Conservation (phyloP, 164 flowering plant genomes). For the Protea cynaroides region DNA sequence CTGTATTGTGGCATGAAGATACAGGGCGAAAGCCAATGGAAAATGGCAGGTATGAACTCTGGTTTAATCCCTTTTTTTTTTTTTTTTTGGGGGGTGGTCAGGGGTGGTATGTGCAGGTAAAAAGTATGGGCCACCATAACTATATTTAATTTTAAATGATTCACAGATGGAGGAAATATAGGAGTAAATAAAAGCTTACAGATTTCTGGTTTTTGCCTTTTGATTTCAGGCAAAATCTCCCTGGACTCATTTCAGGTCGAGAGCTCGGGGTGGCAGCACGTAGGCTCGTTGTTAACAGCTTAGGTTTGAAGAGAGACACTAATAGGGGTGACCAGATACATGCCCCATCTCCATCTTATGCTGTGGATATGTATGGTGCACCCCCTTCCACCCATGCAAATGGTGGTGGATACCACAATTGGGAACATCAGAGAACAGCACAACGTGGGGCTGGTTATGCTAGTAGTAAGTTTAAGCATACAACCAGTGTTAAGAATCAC, state of each 20-base stretch:
- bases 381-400: constrained; percentile 18
- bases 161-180: too few relatives aligned
- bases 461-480: constrained; percentile 4
- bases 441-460: constrained; percentile 15
- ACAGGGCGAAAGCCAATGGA: constrained; percentile 59
- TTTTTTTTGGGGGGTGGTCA: too few relatives aligned
- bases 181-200: too few relatives aligned
- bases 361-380: constrained; percentile 13
- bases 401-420: constrained; percentile 19
- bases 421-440: constrained; percentile 15
- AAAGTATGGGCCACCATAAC: too few relatives aligned
- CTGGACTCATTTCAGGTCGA: constrained; percentile 56
- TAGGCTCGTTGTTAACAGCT: constrained; percentile 79
- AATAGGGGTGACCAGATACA: constrained; percentile 25
- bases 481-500: constrained; percentile 6
- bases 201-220: neutral
- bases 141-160: too few relatives aligned
- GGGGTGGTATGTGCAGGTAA: too few relatives aligned
- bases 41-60: constrained; percentile 33
- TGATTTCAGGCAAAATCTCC: constrained; percentile 41
- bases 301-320: constrained; percentile 37
- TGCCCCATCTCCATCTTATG: constrained; percentile 22
- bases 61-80: too few relatives aligned
- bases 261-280: constrained; percentile 89
- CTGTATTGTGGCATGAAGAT: constrained; percentile 93